Conservation (phyloP, 2,329 filamentous ascomycete genomes). For the Talaromyces sp. region DNA sequence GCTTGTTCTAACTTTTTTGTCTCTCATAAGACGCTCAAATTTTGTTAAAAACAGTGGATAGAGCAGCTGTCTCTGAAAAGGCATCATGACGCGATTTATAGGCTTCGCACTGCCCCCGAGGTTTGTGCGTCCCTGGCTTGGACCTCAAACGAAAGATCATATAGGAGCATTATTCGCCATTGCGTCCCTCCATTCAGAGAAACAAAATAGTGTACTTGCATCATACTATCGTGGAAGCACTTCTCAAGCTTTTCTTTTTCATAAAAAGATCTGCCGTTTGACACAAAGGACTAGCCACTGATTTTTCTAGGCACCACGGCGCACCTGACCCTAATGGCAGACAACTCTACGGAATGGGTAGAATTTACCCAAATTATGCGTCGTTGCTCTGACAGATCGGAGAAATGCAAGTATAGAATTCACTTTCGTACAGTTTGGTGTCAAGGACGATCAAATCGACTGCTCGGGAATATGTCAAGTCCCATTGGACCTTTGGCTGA, state of each 20-base stretch:
- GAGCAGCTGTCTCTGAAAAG: not conserved
- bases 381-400: slow-evolving; percentile 56
- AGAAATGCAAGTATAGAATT: slow-evolving; percentile 63
- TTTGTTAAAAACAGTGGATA: not conserved
- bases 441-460: slow-evolving; percentile 62
- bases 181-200: not conserved
- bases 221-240: slow-evolving; percentile 68
- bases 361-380: slow-evolving; percentile 68
- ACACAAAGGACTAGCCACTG: slow-evolving; percentile 48
- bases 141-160: not conserved
- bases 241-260: slow-evolving; percentile 65
- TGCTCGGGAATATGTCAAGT: slow-evolving; percentile 71
- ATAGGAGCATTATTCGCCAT: not conserved
- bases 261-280: slow-evolving; percentile 52
- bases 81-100: not conserved
- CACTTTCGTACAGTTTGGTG: slow-evolving; percentile 68
- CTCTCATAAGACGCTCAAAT: not conserved
- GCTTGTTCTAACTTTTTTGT: not conserved
- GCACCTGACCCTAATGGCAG: slow-evolving; percentile 66
- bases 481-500: slow-evolving; percentile 66
- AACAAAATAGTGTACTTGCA: slow-evolving; percentile 46
- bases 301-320: slow-evolving; percentile 61
- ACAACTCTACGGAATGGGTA: slow-evolving; percentile 71
- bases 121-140: not conserved
- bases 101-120: not conserved